These are phyloP conservation scores for Exophiala sp. DNA, from an alignment of 2,329 filamentous ascomycete genomes.

Conservation along the genomic window DNA sequence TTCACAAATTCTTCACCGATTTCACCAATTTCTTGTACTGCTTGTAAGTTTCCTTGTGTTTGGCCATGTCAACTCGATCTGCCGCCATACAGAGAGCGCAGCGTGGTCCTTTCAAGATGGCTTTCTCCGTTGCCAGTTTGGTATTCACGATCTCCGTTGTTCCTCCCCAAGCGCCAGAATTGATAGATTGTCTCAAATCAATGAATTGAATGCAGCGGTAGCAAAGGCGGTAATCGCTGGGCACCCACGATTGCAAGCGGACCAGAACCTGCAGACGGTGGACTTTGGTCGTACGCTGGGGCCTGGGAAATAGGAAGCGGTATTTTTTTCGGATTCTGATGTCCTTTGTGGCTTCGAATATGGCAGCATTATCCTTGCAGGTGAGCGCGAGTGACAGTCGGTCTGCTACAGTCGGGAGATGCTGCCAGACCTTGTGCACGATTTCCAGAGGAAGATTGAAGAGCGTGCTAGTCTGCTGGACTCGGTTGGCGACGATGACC, in stretches of 20 bases:
- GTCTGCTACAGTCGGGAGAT: constrained; percentile 18
- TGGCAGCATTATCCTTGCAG: constrained; percentile 21
- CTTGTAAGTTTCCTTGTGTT: constrained; percentile 10
- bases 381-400: constrained; percentile 22
- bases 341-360: constrained; percentile 16
- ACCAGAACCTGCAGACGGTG: constrained; percentile 24
- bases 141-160: not conserved
- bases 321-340: not conserved
- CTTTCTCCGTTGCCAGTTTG: constrained; percentile 6
- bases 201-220: constrained; percentile 22
- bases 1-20: no score
- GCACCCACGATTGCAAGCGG: constrained; percentile 16
- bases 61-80: constrained; percentile 5
- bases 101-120: constrained; percentile 17
- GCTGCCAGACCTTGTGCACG: constrained; percentile 15
- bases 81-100: constrained; percentile 19
- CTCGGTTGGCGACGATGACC: constrained; percentile 5
- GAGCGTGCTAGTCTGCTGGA: constrained; percentile 4
- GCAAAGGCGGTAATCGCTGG: constrained; percentile 21
- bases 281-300: constrained; percentile 6
- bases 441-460: constrained; percentile 19
- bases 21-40: constrained; percentile 14
- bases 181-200: constrained; percentile 3
- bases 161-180: constrained; percentile 17
- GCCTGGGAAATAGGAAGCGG: constrained; percentile 6